Base-by-base conservation (phyloP, 495 filamentous ascomycete species). In the Neurospora sp. region DNA sequence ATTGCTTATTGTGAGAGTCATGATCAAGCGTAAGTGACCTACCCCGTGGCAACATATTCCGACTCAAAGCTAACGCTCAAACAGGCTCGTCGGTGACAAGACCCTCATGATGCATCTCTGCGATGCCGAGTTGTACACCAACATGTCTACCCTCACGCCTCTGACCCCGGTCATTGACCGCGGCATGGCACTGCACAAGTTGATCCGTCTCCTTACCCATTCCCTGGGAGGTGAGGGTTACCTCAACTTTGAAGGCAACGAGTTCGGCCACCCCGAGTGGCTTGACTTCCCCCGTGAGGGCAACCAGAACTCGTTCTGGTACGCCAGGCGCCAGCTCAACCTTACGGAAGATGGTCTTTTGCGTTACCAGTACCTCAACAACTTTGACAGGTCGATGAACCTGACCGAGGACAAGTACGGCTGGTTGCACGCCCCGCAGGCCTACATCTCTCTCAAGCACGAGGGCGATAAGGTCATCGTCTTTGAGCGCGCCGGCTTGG, bases 261-360 rank as follows among this genome's bases (percentile, higher is more conserved):
- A 99, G 81, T 99, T 99, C 81, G 96, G 96, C 1, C 96, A 99
- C 81, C 96, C 96, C 0, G 96, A 99, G 84, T 99, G 96, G 96
- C 93, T 99, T 71, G 96, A 99, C 81, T 99, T 99, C 83, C 96
- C 96, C 12, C 91, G 96, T 40, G 94, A 88, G 74, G 96, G 96
- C 68, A 99, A 99, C 86, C 83, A 91, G 78, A 98, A 98, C 82
- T 94, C 91, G 74, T 99, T 93, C 89, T 96, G 94, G 90, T 99
- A 98, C 81, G 96, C 96, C 3, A 90, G 96, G 3, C 92, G 96
- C 68, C 96, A 97, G 82, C 91, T 97, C 74, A 98, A 99, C 81
- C 88, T 99, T 6, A 90, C 93, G 0, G 93, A 97, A 71, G 96
- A 99, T 82, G 72, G 82, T 9, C 87, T 96, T 5, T 88, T 98